Percentiles rank a stretch among this genome's conserved stretches.
phyloP scores from a whole-genome alignment of 2,329 filamentous ascomycete species.

The Aspergillus sp. region DNA sequence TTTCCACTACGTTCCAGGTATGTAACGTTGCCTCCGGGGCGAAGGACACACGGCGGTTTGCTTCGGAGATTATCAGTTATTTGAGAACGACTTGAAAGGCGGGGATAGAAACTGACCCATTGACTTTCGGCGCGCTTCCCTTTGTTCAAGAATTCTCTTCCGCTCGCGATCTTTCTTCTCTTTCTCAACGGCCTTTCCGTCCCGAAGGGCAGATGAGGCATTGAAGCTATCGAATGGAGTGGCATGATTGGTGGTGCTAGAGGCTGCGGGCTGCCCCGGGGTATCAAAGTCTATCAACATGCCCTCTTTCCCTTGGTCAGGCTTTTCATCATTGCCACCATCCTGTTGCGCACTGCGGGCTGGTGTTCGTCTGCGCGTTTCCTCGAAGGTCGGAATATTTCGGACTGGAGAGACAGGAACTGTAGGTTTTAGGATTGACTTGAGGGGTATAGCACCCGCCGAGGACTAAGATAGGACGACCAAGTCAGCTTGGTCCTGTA shows the following conservation, averaged over 20 bases:
- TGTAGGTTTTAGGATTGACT: slow-evolving; percentile 77
- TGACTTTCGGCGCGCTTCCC: slow-evolving; percentile 87
- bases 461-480: slow-evolving; percentile 27
- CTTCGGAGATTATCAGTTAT: slow-evolving; percentile 29
- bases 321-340: slow-evolving; percentile 12
- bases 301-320: slow-evolving; percentile 22
- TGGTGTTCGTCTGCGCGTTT: slow-evolving; percentile 41
- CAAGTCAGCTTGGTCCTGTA: slow-evolving; percentile 1
- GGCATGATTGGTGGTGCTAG: slow-evolving; percentile 37
- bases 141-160: slow-evolving; percentile 60
- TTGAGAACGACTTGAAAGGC: not conserved
- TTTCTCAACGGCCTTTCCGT: slow-evolving; percentile 64
- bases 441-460: slow-evolving; percentile 41
- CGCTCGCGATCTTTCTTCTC: slow-evolving; percentile 57
- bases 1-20: slow-evolving; percentile 92
- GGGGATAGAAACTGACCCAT: slow-evolving; percentile 49
- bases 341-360: slow-evolving; percentile 24
- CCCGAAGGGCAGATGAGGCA: slow-evolving; percentile 52
- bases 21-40: slow-evolving; percentile 95
- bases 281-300: slow-evolving; percentile 42
- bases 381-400: slow-evolving; percentile 57
- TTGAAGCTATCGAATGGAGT: slow-evolving; percentile 47
- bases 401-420: slow-evolving; percentile 63
- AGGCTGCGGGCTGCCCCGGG: slow-evolving; percentile 25
- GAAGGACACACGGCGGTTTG: slow-evolving; percentile 91